Conservation (phyloP, 2,329 filamentous ascomycete species). For the Stachybotrys chartarum region DNA sequence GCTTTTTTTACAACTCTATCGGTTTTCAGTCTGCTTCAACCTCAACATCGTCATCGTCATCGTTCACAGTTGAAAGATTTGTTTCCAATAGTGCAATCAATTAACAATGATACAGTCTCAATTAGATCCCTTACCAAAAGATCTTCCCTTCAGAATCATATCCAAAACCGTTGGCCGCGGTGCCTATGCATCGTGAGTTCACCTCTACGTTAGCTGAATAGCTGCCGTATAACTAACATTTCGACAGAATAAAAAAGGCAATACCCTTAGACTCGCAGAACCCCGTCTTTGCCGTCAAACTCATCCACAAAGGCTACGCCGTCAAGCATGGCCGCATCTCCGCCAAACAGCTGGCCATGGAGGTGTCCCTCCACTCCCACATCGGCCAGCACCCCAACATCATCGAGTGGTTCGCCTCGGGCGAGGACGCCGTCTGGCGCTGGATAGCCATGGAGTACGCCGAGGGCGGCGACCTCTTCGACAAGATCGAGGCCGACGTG, state of each 20-base stretch:
- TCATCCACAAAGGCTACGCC: conserved; percentile 97
- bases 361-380: conserved; percentile 82
- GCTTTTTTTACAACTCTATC: too few relatives aligned
- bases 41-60: too few relatives aligned
- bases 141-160: conserved; percentile 88
- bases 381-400: conserved; percentile 88
- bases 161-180: conserved; percentile 95
- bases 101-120: conserved; percentile 65
- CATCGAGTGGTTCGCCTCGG: conserved; percentile 84
- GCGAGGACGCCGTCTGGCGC: conserved; percentile 79
- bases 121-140: conserved; percentile 72
- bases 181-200: conserved; percentile 84
- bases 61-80: too few relatives aligned
- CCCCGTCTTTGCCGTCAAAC: conserved; percentile 93
- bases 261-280: conserved; percentile 59
- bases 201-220: conserved; percentile 2
- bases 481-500: conserved; percentile 98
- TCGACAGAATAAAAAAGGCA: conserved; percentile 75
- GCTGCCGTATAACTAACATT: conserved; percentile 1
- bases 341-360: conserved; percentile 83
- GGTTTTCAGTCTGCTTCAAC: too few relatives aligned
- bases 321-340: conserved; percentile 82
- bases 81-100: neutral
- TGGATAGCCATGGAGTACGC: conserved; percentile 99
- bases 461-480: conserved; percentile 91